Evolutionary conservation across 192 early-diverging fungal genomes (phyloP).

Genomic region (Coemansia sp.): DNA sequence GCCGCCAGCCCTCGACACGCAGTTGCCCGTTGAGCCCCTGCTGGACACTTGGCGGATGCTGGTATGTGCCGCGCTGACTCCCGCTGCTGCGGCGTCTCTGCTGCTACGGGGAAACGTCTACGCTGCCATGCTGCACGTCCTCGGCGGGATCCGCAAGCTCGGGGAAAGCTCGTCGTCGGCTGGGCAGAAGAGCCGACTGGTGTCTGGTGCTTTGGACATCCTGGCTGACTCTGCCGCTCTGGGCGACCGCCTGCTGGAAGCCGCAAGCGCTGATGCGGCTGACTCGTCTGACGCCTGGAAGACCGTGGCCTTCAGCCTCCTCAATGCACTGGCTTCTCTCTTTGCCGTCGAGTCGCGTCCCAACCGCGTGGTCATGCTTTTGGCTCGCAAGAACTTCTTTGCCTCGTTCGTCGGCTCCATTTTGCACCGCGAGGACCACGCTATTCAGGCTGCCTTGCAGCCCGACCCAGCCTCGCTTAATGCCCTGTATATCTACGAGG

Average conservation of each 20-base stretch:
- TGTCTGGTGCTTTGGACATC: slow-evolving; percentile 50
- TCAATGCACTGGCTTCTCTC: slow-evolving; percentile 68
- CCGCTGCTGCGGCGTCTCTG: slow-evolving; percentile 58
- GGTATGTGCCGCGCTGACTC: slow-evolving; percentile 61
- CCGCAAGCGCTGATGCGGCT: slow-evolving; percentile 77
- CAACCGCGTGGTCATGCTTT: slow-evolving; percentile 50
- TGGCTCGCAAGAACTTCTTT: slow-evolving; percentile 59
- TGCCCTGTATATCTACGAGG: slow-evolving; percentile 72
- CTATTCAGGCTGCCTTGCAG: slow-evolving; percentile 56
- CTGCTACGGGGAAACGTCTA: slow-evolving; percentile 79
- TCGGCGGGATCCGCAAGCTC: slow-evolving; percentile 55
- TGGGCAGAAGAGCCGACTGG: slow-evolving; percentile 30
- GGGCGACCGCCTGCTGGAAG: slow-evolving; percentile 74
- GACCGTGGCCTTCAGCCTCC: slow-evolving; percentile 77
- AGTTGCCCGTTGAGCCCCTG: slow-evolving; percentile 59
- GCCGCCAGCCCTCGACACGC: slow-evolving; percentile 52
- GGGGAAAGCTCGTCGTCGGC: slow-evolving; percentile 19
- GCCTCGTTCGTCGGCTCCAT: slow-evolving; percentile 58
- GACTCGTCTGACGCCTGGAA: slow-evolving; percentile 81
- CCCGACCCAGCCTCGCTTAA: slow-evolving; percentile 59
- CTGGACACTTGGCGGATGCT: slow-evolving; percentile 58
- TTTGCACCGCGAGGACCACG: slow-evolving; percentile 64
- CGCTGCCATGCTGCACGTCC: slow-evolving; percentile 68
- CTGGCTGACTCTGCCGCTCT: slow-evolving; percentile 31
- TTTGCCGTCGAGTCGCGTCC: slow-evolving; percentile 50